Percentiles rank a stretch among this genome's conserved stretches.
These are phyloP conservation scores for Zygosaccharomyces bailii DNA, from an alignment of 805 yeast genomes.

Conservation along the genomic window DNA sequence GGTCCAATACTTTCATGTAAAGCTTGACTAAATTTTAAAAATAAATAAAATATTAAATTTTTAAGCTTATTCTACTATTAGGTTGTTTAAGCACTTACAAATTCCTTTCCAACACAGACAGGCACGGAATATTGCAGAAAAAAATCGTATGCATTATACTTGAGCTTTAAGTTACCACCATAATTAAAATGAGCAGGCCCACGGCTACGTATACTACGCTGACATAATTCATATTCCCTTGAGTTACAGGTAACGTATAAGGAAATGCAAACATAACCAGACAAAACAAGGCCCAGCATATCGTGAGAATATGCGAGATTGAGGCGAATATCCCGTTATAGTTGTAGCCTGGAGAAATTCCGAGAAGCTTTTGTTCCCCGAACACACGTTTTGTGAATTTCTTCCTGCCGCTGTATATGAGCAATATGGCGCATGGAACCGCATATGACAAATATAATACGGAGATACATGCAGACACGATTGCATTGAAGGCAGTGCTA, in stretches of 20 bases:
- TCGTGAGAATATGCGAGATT: constrained; percentile 39
- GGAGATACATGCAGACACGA: constrained; percentile 58
- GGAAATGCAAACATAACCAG: constrained; percentile 52
- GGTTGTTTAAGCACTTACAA: not conserved
- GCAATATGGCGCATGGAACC: constrained; percentile 50
- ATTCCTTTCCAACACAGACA: not conserved
- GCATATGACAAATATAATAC: constrained; percentile 56
- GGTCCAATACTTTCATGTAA: not conserved
- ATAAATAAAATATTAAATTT: no score
- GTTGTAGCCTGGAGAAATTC: not conserved
- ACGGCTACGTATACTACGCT: constrained; percentile 42
- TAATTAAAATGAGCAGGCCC: constrained; percentile 1
- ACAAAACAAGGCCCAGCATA: constrained; percentile 49
- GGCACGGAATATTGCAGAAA: not conserved
- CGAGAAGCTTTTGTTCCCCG: not conserved
- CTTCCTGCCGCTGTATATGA: constrained; percentile 45
- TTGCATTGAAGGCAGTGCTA: constrained; percentile 62
- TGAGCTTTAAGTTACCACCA: not conserved
- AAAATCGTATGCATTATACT: not conserved
- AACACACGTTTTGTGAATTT: constrained; percentile 4
- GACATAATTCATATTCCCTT: constrained; percentile 54
- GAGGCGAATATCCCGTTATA: constrained; percentile 2
- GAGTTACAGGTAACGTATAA: constrained; percentile 48
- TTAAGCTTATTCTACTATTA: not conserved
- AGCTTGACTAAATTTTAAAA: not conserved